Conservation (phyloP, 192 early-diverging fungal genomes). For the Linderina pennispora region DNA sequence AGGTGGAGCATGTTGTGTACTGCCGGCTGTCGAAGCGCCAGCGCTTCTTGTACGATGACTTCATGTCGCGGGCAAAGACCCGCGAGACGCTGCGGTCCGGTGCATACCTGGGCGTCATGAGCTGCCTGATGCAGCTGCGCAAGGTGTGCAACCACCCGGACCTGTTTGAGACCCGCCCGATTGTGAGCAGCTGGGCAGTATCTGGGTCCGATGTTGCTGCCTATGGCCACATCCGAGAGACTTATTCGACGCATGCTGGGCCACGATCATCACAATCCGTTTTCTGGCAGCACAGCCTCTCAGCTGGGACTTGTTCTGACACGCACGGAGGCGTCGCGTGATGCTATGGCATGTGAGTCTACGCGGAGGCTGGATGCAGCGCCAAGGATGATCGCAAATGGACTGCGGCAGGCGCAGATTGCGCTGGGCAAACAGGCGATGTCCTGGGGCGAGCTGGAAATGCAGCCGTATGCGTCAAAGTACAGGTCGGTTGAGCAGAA, state of each 20-base stretch:
- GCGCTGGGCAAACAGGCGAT: conserved; percentile 10
- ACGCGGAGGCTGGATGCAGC: conserved; percentile 16
- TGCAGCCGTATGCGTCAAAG: conserved; percentile 14
- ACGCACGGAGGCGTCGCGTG: not conserved
- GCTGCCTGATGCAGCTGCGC: conserved; percentile 87
- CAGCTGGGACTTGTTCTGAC: conserved; percentile 10
- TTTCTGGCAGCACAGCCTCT: not conserved
- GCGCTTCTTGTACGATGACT: conserved; percentile 64
- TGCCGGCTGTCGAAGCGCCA: conserved; percentile 61
- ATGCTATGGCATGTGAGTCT: conserved; percentile 2
- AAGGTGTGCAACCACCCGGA: conserved; percentile 96
- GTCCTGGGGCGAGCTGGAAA: conserved; percentile 17
- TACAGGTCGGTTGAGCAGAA: conserved; percentile 2
- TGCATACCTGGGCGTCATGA: conserved; percentile 71
- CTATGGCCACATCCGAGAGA: conserved; percentile 55
- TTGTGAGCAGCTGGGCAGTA: conserved; percentile 56
- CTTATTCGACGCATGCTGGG: conserved; percentile 44
- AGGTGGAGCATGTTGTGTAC: conserved; percentile 83
- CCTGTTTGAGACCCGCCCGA: conserved; percentile 72
- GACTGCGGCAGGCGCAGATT: conserved; percentile 2
- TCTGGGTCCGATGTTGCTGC: conserved; percentile 51
- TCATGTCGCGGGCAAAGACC: conserved; percentile 77
- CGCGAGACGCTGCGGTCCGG: conserved; percentile 63
- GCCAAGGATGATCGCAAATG: conserved; percentile 6
- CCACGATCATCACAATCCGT: conserved; percentile 1